These are phyloP conservation scores for Mortierella sp. DNA, from an alignment of 371 early-diverging fungal species.

Conservation along the genomic window DNA sequence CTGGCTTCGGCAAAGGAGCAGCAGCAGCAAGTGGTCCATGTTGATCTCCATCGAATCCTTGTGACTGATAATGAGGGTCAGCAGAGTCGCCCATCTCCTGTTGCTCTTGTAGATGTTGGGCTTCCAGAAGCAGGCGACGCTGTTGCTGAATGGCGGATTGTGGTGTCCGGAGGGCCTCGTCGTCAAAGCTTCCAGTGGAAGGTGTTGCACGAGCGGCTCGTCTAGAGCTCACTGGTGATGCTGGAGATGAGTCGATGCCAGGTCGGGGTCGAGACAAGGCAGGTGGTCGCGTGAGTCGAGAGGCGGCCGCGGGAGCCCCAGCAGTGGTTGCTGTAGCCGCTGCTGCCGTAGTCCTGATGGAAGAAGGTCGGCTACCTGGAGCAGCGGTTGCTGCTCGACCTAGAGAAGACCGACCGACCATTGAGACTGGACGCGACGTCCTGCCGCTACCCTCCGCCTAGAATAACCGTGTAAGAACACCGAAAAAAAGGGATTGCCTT, in stretches of 20 bases:
- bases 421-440: slow-evolving; percentile 29
- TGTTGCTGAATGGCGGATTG: no score
- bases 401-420: slow-evolving; percentile 17
- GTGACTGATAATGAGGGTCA: no score
- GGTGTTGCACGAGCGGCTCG: no score
- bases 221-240: no score
- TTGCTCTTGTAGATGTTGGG: no score
- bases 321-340: slow-evolving; percentile 8
- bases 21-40: slow-evolving; percentile 53
- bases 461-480: background rate
- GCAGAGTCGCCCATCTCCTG: no score
- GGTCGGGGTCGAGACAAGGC: background rate
- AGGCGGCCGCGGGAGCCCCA: slow-evolving; percentile 7
- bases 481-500: background rate
- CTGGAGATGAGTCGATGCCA: no score
- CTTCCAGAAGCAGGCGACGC: no score
- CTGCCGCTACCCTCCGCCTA: slow-evolving; percentile 22
- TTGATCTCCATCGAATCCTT: no score
- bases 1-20: slow-evolving; percentile 14
- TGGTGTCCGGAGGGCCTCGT: no score
- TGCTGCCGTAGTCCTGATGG: slow-evolving; percentile 3
- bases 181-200: no score
- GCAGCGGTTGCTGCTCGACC: slow-evolving; percentile 18
- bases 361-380: slow-evolving; percentile 15
- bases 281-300: slow-evolving; percentile 28